A percentile compares a stretch with the other conserved stretches of the same genome.
Conservation (phyloP, 169 alveolate species). For the Plasmodium yoelii region DNA sequence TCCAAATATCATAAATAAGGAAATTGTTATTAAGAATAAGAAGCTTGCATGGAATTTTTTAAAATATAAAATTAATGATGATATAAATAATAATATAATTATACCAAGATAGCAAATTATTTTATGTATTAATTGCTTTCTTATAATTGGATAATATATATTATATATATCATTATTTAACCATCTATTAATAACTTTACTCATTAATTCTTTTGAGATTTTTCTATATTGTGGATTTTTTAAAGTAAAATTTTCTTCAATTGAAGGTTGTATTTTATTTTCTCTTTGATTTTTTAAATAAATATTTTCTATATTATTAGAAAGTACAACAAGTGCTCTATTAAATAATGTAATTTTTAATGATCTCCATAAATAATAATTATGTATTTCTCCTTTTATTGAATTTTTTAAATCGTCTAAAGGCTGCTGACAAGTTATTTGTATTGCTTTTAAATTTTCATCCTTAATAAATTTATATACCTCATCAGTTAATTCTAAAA, state of each 20-base stretch:
- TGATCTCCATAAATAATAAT: slow-evolving; percentile 74
- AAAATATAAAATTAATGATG: slow-evolving; percentile 49
- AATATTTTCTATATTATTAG: slow-evolving; percentile 75
- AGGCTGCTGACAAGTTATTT: slow-evolving; percentile 76
- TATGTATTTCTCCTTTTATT: slow-evolving; percentile 53
- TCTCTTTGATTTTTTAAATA: slow-evolving; percentile 74
- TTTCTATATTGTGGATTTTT: slow-evolving; percentile 46
- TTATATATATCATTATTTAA: slow-evolving; percentile 70
- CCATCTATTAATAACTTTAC: slow-evolving; percentile 77
- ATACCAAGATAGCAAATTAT: slow-evolving; percentile 60
- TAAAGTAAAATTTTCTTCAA: slow-evolving; percentile 33
- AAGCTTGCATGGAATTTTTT: slow-evolving; percentile 68
- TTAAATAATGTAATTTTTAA: slow-evolving; percentile 43
- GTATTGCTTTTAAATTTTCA: slow-evolving; percentile 75
- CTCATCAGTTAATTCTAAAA: slow-evolving; percentile 68
- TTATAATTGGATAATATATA: slow-evolving; percentile 62
- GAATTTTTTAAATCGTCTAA: slow-evolving; percentile 75
- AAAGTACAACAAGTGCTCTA: slow-evolving; percentile 71
- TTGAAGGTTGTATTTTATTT: slow-evolving; percentile 52
- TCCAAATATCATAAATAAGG: slow-evolving; percentile 74
- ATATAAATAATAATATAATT: slow-evolving; percentile 30
- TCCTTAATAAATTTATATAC: slow-evolving; percentile 63
- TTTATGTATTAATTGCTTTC: slow-evolving; percentile 66
- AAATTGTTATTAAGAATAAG: slow-evolving; percentile 30
- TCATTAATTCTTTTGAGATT: slow-evolving; percentile 76